Evolutionary conservation across 106 monocot species (phyloP).

Genomic region (Acanthochlamys bracteata): DNA sequence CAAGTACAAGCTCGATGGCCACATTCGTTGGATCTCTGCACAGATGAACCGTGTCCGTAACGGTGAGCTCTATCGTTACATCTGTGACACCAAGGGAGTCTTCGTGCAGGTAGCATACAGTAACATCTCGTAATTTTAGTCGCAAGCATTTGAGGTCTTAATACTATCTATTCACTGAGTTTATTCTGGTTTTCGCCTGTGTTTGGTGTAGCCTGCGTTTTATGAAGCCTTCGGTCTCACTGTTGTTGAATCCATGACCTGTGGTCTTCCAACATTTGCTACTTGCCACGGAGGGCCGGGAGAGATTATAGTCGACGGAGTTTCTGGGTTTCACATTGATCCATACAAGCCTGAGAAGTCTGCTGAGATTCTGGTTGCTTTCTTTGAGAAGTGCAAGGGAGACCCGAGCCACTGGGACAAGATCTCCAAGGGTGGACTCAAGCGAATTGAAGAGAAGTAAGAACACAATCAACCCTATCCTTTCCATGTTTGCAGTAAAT

Average conservation of each 20-base stretch:
- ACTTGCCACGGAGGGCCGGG: slow-evolving; percentile 40
- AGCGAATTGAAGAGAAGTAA: slow-evolving; percentile 51
- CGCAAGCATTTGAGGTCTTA: not conserved
- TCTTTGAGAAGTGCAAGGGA: slow-evolving; percentile 41
- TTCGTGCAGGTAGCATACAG: slow-evolving; percentile 44
- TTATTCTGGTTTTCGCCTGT: not conserved
- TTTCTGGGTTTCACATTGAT: slow-evolving; percentile 54
- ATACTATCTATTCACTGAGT: not conserved
- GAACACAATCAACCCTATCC: not conserved
- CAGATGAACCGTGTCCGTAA: slow-evolving; percentile 54
- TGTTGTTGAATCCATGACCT: slow-evolving; percentile 50
- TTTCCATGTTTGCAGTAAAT: not conserved
- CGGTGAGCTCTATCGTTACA: slow-evolving; percentile 52
- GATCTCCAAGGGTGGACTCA: slow-evolving; percentile 31
- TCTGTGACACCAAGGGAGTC: slow-evolving; percentile 40
- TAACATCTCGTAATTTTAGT: no score
- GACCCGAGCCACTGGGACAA: slow-evolving; percentile 35
- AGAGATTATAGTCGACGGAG: slow-evolving; percentile 45
- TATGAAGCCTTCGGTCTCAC: slow-evolving; percentile 54
- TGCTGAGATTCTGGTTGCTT: slow-evolving; percentile 31
- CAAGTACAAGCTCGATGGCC: slow-evolving; percentile 48
- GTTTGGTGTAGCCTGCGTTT: slow-evolving; percentile 40
- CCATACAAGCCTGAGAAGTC: slow-evolving; percentile 49
- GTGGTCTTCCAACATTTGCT: slow-evolving; percentile 46
- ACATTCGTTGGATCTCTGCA: slow-evolving; percentile 61